phyloP scores from a whole-genome alignment of 2,329 filamentous ascomycete species.

The Pezicula neosporulosa region DNA sequence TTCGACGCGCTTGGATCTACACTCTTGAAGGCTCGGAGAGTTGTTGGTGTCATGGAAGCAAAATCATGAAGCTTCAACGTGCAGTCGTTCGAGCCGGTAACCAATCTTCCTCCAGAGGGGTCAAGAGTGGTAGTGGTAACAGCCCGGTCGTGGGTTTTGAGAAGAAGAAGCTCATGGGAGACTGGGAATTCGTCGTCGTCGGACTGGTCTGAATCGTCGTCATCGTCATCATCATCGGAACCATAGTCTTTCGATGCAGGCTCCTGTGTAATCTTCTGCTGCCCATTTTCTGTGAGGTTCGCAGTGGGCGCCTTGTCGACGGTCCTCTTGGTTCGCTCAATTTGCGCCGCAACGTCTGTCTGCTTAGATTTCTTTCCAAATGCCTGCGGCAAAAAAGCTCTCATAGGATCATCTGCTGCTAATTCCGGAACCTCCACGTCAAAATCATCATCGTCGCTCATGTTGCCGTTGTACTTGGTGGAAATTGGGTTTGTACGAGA shows the following conservation, averaged over 20 bases:
- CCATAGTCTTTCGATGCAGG: conserved; percentile 31
- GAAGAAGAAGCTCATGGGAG: conserved; percentile 84
- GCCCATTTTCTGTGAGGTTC: conserved; percentile 13
- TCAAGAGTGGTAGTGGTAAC: conserved; percentile 84
- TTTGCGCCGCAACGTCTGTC: conserved; percentile 73
- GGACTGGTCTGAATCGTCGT: conserved; percentile 56
- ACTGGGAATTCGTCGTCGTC: conserved; percentile 88
- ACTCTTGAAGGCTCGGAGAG: conserved; percentile 87
- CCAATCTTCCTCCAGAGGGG: conserved; percentile 76
- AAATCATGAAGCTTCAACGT: conserved; percentile 93
- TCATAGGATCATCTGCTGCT: conserved; percentile 65
- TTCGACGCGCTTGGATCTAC: conserved; percentile 84
- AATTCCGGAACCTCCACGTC: conserved; percentile 53
- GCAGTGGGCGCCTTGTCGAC: conserved; percentile 28
- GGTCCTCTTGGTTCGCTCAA: conserved; percentile 71
- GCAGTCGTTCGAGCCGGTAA: conserved; percentile 90
- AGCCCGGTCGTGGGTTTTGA: conserved; percentile 88
- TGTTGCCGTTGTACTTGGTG: conserved; percentile 25
- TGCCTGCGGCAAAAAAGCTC: conserved; percentile 72
- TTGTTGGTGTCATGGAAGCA: conserved; percentile 91
- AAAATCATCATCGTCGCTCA: conserved; percentile 60
- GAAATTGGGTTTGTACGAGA: background rate
- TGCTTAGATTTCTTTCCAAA: conserved; percentile 81
- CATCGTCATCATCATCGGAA: conserved; percentile 42
- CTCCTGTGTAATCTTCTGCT: conserved; percentile 24